Evolutionary conservation across 352 stramenopile species (phyloP), one percentile per base, ranked within the genome.

Genomic region (Phytophthora hibernalis): DNA sequence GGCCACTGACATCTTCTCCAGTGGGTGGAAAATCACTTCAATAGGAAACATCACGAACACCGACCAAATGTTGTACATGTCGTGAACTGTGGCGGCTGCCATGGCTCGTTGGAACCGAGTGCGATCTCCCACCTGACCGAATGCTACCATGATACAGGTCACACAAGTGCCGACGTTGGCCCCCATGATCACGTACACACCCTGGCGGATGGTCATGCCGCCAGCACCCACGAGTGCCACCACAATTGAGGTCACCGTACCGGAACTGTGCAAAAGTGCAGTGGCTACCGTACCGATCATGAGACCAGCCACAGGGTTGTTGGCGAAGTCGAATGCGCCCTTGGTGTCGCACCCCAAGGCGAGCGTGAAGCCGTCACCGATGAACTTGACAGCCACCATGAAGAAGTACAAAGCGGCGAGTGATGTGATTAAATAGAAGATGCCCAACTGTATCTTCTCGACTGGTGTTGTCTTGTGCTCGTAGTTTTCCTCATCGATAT

Each of bases 161-260:
- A 96, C 86, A 22, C 84, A 87, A n/a, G 85, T 93, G 51, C 91
- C 92, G 50, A 92, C 86, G 67, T 97, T 97, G 40, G 91, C 88
- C 11, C 91, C 91, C 85, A 97, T 96, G 57, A 97, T 79, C 59
- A 97, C 88, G 56, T 86, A 95, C 54, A 97, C 93, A 18, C 72
- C 91, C 54, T 89, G 74, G 2, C 87, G 74, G 31, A 96, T 89
- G 22, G 77, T 76, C 53, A 97, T 76, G 18, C 78, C 75, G 3
- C 68, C 70, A 3, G 86, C 69, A 37, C 87, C 74, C 0, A 90
- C 82, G 4, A 90, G 54, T 1, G 78, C 75, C 48, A 92, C 83
- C 15, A 79, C 74, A 59, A 93, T 85, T 6, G 85, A 88, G 16
- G 83, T 94, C 21, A 89, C 83, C 0, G 85, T 94, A 5, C 73